Base-by-base conservation (phyloP, 2,329 filamentous ascomycete genomes). In the Pleomassaria siparia region DNA sequence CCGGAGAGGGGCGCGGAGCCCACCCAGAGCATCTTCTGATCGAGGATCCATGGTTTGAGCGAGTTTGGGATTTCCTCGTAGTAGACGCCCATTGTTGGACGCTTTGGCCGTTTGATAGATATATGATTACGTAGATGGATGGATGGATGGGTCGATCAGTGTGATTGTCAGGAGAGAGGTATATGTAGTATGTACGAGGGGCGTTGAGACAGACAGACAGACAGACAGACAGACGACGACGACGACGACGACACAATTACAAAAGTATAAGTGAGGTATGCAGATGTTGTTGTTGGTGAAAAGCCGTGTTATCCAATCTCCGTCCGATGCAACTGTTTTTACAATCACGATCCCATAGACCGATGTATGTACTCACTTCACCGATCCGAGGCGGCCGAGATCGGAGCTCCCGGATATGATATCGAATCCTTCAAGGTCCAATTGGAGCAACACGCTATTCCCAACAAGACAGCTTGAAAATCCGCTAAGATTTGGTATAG, bases 11-110 rank as follows among this genome's bases (percentile, higher is more conserved):
- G 74, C 0, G 74, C 72, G 0, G 72, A 72, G 35, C 66, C 71
- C 24, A 76, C 73, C 60, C 67, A 74, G 37, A 76, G 64, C 62
- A 75, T 66, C 35, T 74, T 69, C 42, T 76, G 74, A n/a, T 68
- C 57, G 1, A 71, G 58, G 45, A 76, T 74, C 74, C 74, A 76
- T 57, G 63, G 52, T 21, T 62, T 60, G 22, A 74, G 60, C 35
- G 62, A 65, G 24, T 64, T 41, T 0, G 72, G 72, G 11, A 75
- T 74, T 13, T 63, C 66, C 56, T 75, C 72, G 62, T 74, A 74
- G 62, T 69, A 75, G 52, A 67, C 66, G 32, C 71, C 73, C 73
- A 76, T 76, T n/a, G n/a, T n/a, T n/a, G n/a, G n/a, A n/a, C n/a
- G n/a, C n/a, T 16, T 2, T 62, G 44, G 36, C 8, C 53, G 46